phyloP scores from a whole-genome alignment of 805 yeast species.

The Nakazawaea peltata region DNA sequence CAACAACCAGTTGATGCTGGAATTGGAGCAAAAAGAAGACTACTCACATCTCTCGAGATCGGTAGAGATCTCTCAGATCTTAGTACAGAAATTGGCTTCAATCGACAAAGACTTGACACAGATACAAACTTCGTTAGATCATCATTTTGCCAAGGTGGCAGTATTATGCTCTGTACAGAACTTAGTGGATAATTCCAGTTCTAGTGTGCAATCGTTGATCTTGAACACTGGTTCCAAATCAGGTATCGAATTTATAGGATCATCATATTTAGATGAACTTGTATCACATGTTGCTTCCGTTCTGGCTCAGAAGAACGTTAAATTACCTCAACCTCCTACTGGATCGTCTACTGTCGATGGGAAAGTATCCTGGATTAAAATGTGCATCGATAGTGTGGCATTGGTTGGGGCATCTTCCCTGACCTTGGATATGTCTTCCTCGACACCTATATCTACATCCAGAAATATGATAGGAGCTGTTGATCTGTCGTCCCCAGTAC shows the following conservation, averaged over 20 bases:
- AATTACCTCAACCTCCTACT: constrained; percentile 23
- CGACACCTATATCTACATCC: constrained; percentile 11
- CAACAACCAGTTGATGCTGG: not conserved
- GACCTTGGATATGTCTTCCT: constrained; percentile 1
- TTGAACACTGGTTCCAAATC: not conserved
- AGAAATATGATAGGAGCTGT: no score
- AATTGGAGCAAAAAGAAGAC: not conserved
- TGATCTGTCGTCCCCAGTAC: constrained; percentile 9
- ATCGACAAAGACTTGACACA: not conserved
- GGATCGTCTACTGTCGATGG: not conserved
- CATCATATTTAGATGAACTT: constrained; percentile 28
- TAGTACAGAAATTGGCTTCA: not conserved
- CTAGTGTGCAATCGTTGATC: no score
- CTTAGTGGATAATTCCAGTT: not conserved
- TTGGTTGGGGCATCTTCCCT: constrained; percentile 6
- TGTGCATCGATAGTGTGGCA: constrained; percentile 29
- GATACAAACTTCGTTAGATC: not conserved
- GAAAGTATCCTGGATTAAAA: constrained; percentile 24
- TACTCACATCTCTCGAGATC: no score
- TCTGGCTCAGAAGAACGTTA: constrained; percentile 33
- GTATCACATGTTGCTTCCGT: constrained; percentile 38
- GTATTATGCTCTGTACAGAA: constrained; percentile 3
- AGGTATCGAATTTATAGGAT: constrained; percentile 1
- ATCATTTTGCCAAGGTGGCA: constrained; percentile 1
- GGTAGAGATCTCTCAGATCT: not conserved